Conservation (phyloP, 2,329 filamentous ascomycete genomes). For the Balansia obtecta region DNA sequence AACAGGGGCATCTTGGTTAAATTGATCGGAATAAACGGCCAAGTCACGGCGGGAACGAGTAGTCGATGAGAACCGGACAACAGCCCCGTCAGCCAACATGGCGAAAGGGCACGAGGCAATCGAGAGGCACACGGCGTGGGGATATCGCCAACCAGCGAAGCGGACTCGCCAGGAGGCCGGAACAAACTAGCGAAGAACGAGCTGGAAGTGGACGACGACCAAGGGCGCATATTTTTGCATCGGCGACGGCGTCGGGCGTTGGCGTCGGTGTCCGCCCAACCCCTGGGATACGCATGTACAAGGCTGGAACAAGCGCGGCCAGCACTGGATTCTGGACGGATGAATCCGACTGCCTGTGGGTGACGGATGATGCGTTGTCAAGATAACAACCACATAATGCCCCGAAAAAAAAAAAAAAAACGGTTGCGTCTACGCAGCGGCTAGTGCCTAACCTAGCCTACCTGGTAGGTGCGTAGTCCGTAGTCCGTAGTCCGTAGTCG, state of each 20-base stretch:
- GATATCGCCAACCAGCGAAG: not conserved
- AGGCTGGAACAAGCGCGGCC: constrained; percentile 19
- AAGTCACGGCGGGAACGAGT: not conserved
- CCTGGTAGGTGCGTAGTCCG: too few species aligned
- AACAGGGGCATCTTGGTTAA: too few species aligned
- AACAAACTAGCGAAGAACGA: not conserved
- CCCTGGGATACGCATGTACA: not conserved
- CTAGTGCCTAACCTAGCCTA: too few species aligned
- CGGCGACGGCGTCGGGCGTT: too few species aligned
- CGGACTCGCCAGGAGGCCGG: not conserved
- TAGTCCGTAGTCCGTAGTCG: too few species aligned
- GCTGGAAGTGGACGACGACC: not conserved
- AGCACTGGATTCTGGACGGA: constrained; percentile 11
- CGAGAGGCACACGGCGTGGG: not conserved
- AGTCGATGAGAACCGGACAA: not conserved
- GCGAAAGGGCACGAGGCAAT: not conserved
- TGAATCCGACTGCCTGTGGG: not conserved
- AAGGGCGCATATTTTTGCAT: not conserved
- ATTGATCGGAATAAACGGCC: not conserved
- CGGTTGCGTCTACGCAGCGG: not conserved
- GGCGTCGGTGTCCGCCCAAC: not conserved
- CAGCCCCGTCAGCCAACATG: not conserved
- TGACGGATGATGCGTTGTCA: constrained; percentile 38
- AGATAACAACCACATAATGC: constrained; percentile 21
- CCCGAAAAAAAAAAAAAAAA: too few species aligned